Conservation (phyloP, 75 land plant genomes). For the Pinus taeda region DNA sequence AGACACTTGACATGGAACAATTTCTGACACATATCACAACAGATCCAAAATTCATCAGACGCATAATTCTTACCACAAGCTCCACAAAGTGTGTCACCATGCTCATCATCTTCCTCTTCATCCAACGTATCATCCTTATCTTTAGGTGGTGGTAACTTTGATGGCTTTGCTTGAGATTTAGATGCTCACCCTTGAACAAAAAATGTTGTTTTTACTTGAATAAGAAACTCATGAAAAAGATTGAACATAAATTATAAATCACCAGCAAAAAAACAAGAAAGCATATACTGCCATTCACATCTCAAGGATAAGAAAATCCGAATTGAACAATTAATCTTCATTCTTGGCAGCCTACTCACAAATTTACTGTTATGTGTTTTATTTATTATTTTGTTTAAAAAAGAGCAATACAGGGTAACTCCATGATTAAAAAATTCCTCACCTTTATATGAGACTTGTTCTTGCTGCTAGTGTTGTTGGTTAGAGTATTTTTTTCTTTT, state of each 20-base stretch:
- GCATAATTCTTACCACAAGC: constrained; percentile 59
- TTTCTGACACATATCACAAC: constrained; percentile 53
- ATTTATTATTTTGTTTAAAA: no score
- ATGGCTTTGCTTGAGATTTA: constrained; percentile 21
- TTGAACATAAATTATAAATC: not conserved
- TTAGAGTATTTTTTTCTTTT: constrained; percentile 44
- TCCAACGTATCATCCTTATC: constrained; percentile 38
- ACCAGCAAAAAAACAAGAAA: not conserved
- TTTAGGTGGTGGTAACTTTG: constrained; percentile 28
- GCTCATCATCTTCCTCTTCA: constrained; percentile 64
- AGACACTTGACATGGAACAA: constrained; percentile 78
- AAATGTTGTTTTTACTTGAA: not conserved
- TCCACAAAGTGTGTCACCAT: constrained; percentile 59
- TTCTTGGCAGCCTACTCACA: no score
- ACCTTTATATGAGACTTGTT: constrained; percentile 26
- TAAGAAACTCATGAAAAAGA: not conserved
- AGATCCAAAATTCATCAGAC: constrained; percentile 63
- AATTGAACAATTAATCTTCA: no score
- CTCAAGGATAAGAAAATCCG: no score
- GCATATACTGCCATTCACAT: no score
- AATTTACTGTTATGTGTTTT: no score
- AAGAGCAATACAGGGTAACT: no score
- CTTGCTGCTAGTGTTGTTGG: constrained; percentile 43
- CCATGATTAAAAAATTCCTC: not conserved
- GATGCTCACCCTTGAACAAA: constrained; percentile 23